phyloP scores from a whole-genome alignment of 495 filamentous ascomycete genomes.

The Penicillium bialowiezense region DNA sequence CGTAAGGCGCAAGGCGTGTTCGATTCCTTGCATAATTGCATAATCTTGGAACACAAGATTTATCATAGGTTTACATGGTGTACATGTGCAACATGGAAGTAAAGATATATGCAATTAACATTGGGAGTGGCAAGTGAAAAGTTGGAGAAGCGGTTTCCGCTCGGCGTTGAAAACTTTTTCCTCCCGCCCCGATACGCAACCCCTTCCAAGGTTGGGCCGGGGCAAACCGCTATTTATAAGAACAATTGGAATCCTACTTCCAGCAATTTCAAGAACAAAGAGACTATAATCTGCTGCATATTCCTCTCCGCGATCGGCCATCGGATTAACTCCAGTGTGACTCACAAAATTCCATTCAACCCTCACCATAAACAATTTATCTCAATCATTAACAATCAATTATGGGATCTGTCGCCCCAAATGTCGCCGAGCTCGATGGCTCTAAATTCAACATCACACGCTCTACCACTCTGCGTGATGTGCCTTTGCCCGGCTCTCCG shows the following conservation, averaged over 20 bases:
- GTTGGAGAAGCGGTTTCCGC: not conserved
- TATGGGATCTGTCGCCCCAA: constrained; percentile 37
- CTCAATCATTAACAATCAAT: constrained; percentile 8
- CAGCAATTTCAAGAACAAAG: not conserved
- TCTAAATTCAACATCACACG: constrained; percentile 68
- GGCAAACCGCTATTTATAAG: constrained; percentile 8
- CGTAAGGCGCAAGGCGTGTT: not conserved
- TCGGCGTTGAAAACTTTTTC: constrained; percentile 1
- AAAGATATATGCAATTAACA: not conserved
- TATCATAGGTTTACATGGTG: no score
- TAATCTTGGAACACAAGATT: not conserved
- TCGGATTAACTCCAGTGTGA: no score
- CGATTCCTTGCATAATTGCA: not conserved
- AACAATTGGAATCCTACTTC: not conserved
- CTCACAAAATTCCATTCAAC: constrained; percentile 7
- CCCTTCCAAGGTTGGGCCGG: no score
- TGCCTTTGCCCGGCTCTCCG: constrained; percentile 59
- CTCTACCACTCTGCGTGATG: constrained; percentile 62
- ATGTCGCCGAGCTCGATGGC: constrained; percentile 58
- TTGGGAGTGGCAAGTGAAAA: not conserved
- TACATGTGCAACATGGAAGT: no score
- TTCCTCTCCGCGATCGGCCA: no score
- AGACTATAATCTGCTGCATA: no score
- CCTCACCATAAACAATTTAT: not conserved
- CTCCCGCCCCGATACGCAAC: not conserved